Base-by-base conservation (phyloP, 257 asterid species). In the Nicotiana tomentosiformis region DNA sequence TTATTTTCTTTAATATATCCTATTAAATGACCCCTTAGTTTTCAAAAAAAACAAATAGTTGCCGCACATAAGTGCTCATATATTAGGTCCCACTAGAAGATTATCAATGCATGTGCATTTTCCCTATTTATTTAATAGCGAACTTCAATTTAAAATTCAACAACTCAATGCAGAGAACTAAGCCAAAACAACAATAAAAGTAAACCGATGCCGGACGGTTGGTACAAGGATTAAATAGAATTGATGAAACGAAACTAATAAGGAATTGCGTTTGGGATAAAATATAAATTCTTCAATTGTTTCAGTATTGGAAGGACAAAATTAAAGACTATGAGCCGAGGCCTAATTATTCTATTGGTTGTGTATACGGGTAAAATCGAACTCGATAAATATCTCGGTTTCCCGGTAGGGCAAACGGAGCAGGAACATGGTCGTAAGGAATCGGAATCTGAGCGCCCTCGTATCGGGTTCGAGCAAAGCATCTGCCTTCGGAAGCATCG, bases 41-140 rank as follows among this genome's bases (percentile, higher is more conserved):
- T 68, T 82, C 84, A 84, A 86, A 80, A 86, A 84, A 82, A 84
- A 20, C 23, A 30, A 82, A 82, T 46, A 82, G 89, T 76, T 86
- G 89, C 23, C 83, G 81, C 82, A 61, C 62, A 66, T 60, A 55
- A 17, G 62, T 51, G 46, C 79, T 10, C 68, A 17, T 8, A 67
- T 56, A 74, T 77, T 57, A 70, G 74, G 86, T 53, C 23, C 8
- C 84, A 68, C 67, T 55, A 51, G 76, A 83, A 79, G 16, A 67
- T 26, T 33, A 82, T 65, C 60, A 49, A 26, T 0, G 72, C 88
- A 85, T 85, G 89, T 85, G 77, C 67, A 33, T 81, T 83, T 68
- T 79, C 67, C 86, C 53, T 81, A 76, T 78, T 29, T 11, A 76
- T 64, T 80, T 74, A 83, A 69, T 58, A 51, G 37, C 57, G 37